phyloP scores from a whole-genome alignment of 2,329 filamentous ascomycete genomes.

The Trichoderma sp. region DNA sequence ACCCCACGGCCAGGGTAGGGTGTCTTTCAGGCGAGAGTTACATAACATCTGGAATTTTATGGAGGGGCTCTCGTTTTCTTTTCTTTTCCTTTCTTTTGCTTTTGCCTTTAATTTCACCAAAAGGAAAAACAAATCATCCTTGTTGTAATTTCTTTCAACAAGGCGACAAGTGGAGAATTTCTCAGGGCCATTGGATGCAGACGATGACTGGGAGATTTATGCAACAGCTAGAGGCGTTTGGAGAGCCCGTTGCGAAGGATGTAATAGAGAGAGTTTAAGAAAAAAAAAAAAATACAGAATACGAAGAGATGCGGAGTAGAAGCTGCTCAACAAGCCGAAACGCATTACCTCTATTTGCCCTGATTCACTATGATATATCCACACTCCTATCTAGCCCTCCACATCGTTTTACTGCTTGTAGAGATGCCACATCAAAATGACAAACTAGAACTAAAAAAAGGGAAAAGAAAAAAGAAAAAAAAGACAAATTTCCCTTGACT shows the following conservation, averaged over 20 bases:
- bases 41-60: background rate
- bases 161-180: background rate
- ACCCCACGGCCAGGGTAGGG: background rate
- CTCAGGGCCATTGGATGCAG: background rate
- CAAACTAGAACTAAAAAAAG: background rate
- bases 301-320: background rate
- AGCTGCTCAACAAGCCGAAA: background rate
- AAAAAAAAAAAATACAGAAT: background rate
- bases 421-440: background rate
- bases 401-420: background rate
- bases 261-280: background rate
- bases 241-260: background rate
- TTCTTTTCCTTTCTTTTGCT: background rate
- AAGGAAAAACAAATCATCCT: background rate
- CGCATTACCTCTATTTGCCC: background rate
- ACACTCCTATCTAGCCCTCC: background rate
- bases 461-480: background rate
- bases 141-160: background rate
- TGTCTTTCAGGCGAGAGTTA: background rate
- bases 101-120: background rate
- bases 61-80: background rate
- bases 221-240: constrained; percentile 15
- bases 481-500: background rate
- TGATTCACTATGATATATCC: background rate
- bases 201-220: background rate